phyloP scores from a whole-genome alignment of 352 stramenopile species.

The Aphanomyces invadans region DNA sequence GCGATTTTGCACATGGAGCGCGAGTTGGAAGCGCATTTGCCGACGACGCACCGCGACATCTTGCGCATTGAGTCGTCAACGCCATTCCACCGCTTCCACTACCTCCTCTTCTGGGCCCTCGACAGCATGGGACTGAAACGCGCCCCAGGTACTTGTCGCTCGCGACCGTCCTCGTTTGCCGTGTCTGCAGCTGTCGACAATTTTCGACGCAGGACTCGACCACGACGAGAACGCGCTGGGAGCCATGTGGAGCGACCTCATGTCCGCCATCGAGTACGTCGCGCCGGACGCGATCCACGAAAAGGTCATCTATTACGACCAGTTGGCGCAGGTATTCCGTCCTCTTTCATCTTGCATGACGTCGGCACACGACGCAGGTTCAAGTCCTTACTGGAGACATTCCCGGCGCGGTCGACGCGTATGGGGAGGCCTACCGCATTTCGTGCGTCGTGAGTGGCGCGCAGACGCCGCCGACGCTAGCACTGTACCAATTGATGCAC shows the following conservation, averaged over 20 bases:
- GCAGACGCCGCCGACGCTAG: constrained; percentile 49
- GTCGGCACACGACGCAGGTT: neutral
- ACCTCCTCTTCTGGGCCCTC: constrained; percentile 69
- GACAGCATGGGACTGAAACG: constrained; percentile 31
- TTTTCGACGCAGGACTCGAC: constrained; percentile 27
- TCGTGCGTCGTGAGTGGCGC: constrained; percentile 52
- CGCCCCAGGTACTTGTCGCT: constrained; percentile 12
- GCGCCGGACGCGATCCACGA: constrained; percentile 57
- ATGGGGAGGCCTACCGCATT: constrained; percentile 43
- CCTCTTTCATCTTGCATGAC: neutral
- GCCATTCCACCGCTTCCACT: constrained; percentile 54
- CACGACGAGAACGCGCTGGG: constrained; percentile 30
- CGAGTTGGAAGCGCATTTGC: constrained; percentile 27
- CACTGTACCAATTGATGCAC: constrained; percentile 50
- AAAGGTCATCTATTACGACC: constrained; percentile 82
- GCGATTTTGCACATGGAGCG: constrained; percentile 41
- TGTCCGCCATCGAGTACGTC: constrained; percentile 55
- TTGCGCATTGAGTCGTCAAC: constrained; percentile 41
- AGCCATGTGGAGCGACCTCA: constrained; percentile 56
- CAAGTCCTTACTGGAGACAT: constrained; percentile 54
- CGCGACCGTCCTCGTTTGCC: no score
- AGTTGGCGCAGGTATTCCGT: constrained; percentile 50
- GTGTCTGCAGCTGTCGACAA: neutral
- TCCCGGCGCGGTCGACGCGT: constrained; percentile 39
- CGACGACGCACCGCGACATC: constrained; percentile 24